Base-by-base conservation (phyloP, 495 filamentous ascomycete genomes). In the Penicillium desertorum region DNA sequence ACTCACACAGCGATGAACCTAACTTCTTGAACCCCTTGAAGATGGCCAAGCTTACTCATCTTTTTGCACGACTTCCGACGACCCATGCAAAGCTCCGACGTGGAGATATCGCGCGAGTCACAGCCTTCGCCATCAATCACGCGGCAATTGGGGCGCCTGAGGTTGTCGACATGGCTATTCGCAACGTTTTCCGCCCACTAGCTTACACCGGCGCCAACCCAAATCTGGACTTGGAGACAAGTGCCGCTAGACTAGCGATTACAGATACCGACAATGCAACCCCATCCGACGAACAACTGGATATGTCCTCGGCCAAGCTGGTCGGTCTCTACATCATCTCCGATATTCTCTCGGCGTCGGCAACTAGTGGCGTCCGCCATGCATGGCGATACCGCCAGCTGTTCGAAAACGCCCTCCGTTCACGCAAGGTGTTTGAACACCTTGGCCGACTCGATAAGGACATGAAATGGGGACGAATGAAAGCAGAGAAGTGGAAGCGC, bases 361-460 rank as follows among this genome's bases (percentile, higher is more conserved):
- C 89, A 1, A 91, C 88, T 1, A 87, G 85, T 59, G 90, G 91
- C 0, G 88, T 96, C 34, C 82, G 90, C 1, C 88, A 93, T 66
- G 90, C 91, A 5, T 98, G 91, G 91, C 86, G 91, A 42, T 98
- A 94, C 64, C 83, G 93, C 19, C 86, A 89, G 64, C 76, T 94
- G 20, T 94, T 98, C 61, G 95, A 96, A 70, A 73, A 77, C 0
- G 84, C 87, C 0, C 76, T 98, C 8, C 83, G 84, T 32, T 71
- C 81, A 5, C 81, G 85, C 37, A 79, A 85, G 36, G 86, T 90
- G 1, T 98, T 98, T 62, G 91, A 91, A 62, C 77, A 84, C 51
- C 80, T 98, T 9, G 94, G 92, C 8, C 76, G 82, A 56, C 79
- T 97, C 50, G 86, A 92, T 27, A 86, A 88, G 60, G 86, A 84